Conservation (phyloP, 2,329 filamentous ascomycete species). For the Pseudogymnoascus sp. region DNA sequence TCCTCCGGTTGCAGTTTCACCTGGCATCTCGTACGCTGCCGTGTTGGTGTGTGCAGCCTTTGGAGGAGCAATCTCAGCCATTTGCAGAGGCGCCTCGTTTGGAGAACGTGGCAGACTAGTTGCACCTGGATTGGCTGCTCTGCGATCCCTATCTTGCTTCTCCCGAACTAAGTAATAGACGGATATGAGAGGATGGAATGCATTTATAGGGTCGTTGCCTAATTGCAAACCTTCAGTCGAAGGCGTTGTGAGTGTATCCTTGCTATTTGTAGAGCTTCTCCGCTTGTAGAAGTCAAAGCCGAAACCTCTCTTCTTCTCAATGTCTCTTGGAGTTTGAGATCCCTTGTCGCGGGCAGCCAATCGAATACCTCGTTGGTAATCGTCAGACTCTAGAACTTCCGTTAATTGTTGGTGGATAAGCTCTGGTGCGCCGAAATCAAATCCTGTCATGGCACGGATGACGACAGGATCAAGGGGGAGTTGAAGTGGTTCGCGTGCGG, state of each 20-base stretch:
- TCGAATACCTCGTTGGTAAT: constrained; percentile 81
- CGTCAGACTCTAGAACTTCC: constrained; percentile 82
- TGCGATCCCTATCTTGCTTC: constrained; percentile 72
- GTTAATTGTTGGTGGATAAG: constrained; percentile 74
- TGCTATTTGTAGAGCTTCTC: constrained; percentile 78
- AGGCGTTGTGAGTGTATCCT: constrained; percentile 76
- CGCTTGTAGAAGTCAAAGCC: constrained; percentile 95
- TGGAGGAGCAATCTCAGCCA: constrained; percentile 68
- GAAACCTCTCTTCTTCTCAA: constrained; percentile 81
- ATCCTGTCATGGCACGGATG: constrained; percentile 90
- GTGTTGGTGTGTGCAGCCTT: constrained; percentile 85
- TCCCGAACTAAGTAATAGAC: constrained; percentile 95
- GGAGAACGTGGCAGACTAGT: constrained; percentile 47
- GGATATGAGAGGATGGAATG: constrained; percentile 84
- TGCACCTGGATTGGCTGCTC: constrained; percentile 50
- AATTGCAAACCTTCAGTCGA: constrained; percentile 78
- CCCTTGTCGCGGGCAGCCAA: constrained; percentile 61
- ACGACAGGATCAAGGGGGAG: constrained; percentile 76
- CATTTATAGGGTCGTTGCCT: constrained; percentile 82
- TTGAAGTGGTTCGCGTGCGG: constrained; percentile 72
- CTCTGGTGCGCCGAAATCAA: constrained; percentile 88
- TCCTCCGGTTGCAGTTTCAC: constrained; percentile 78
- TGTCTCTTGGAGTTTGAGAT: constrained; percentile 46
- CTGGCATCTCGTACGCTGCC: constrained; percentile 76
- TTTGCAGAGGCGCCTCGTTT: constrained; percentile 46